These are phyloP conservation scores for Talaromyces stipitatus DNA, from an alignment of 495 filamentous ascomycete species.

Conservation along the genomic window DNA sequence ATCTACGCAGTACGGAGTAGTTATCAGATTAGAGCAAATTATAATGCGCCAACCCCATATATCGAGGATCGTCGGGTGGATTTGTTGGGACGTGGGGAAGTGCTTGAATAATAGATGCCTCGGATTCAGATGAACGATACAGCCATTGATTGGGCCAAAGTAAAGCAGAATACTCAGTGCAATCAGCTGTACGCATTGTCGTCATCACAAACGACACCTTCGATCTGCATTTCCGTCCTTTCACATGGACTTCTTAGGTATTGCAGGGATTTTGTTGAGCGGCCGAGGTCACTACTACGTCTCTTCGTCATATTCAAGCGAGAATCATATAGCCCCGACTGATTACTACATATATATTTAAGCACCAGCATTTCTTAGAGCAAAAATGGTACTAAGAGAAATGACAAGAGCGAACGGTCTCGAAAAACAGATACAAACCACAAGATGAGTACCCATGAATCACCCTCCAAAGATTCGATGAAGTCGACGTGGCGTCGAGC, in stretches of 20 bases:
- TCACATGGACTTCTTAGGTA: neutral
- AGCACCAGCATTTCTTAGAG: neutral
- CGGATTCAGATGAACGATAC: neutral
- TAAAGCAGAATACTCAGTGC: no score
- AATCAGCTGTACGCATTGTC: neutral
- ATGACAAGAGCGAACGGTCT: neutral
- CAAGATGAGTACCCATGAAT: neutral
- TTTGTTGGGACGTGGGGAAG: neutral
- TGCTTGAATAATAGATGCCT: neutral
- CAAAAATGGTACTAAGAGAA: neutral
- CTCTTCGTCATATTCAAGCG: neutral
- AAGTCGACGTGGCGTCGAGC: slow-evolving; percentile 33
- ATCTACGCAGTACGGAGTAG: no score
- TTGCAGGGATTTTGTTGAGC: neutral
- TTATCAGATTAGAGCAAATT: neutral
- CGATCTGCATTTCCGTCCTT: neutral
- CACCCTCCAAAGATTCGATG: slow-evolving; percentile 32
- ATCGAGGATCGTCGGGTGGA: neutral
- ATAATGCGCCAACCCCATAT: neutral
- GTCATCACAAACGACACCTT: neutral
- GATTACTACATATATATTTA: neutral
- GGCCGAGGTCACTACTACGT: neutral
- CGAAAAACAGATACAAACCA: neutral
- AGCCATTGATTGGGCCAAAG: no score
- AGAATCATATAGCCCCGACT: no score